Percentiles rank a stretch among this genome's conserved stretches.
Evolutionary conservation across 2,329 filamentous ascomycete species (phyloP).

Genomic region (Calonectria multiphialidica): DNA sequence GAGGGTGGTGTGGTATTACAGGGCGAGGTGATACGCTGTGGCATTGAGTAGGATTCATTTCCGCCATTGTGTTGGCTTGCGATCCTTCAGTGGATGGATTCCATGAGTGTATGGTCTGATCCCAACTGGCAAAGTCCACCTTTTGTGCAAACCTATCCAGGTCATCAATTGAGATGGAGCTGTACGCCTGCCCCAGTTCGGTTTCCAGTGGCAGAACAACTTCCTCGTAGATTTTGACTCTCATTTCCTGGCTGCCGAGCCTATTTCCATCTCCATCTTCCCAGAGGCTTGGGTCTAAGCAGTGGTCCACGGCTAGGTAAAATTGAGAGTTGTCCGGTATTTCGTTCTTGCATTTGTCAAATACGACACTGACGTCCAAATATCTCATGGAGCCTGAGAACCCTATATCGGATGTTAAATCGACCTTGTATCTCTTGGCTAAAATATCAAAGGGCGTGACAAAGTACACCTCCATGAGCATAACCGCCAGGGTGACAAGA

Average conservation of each 20-base stretch:
- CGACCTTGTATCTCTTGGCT: conserved; percentile 3
- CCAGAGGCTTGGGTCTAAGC: conserved; percentile 14
- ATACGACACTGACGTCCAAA: conserved; percentile 7
- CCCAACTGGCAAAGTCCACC: conserved; percentile 21
- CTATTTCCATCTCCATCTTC: conserved; percentile 8
- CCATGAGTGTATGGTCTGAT: conserved; percentile 7
- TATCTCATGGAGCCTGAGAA: neutral
- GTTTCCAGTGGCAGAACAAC: conserved; percentile 18
- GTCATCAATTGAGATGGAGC: conserved; percentile 14
- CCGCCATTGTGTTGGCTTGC: neutral
- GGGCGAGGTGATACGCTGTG: neutral
- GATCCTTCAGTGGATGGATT: neutral
- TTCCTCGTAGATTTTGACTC: conserved; percentile 14
- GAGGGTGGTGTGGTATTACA: too few relatives aligned
- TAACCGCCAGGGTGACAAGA: conserved; percentile 16
- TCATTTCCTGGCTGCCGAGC: neutral
- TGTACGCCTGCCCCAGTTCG: conserved; percentile 15
- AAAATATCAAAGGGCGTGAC: conserved; percentile 12
- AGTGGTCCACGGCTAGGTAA: conserved; percentile 14
- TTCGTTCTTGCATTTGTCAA: conserved; percentile 11
- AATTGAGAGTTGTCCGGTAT: conserved; percentile 25
- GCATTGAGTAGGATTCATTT: neutral
- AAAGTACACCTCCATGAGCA: conserved; percentile 25
- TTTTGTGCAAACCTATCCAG: conserved; percentile 13
- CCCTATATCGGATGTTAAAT: neutral